These are phyloP conservation scores for Verticillium nonalfalfae DNA, from an alignment of 2,329 filamentous ascomycete species.

Conservation along the genomic window DNA sequence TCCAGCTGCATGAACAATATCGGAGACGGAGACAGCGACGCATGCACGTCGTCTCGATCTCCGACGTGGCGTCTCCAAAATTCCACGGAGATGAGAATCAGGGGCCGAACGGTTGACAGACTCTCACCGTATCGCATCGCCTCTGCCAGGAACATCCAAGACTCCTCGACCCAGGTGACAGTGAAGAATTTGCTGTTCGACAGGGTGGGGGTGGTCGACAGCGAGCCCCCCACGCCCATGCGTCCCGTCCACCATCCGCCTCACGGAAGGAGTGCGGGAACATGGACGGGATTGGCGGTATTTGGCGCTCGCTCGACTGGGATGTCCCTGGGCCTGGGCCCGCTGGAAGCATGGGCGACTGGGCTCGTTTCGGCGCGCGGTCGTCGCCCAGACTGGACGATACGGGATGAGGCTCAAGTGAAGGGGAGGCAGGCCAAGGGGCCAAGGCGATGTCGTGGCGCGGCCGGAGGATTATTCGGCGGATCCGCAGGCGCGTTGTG, in stretches of 20 bases:
- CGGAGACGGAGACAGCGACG: neutral
- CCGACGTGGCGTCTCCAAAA: neutral
- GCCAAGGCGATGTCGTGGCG: neutral
- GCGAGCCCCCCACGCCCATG: neutral
- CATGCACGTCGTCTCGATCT: neutral
- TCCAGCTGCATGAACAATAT: neutral
- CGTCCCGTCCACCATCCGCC: neutral
- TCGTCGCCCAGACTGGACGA: too few relatives aligned
- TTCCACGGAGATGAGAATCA: neutral
- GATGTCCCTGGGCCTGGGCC: neutral
- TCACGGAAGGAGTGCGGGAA: neutral
- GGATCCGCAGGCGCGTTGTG: neutral
- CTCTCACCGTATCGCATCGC: neutral
- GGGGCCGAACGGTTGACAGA: neutral
- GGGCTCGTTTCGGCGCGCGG: too few relatives aligned
- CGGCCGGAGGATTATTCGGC: neutral
- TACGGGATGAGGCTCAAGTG: neutral
- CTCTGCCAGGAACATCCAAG: neutral
- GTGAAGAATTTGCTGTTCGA: neutral
- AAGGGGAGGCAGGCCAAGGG: neutral
- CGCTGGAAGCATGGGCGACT: neutral
- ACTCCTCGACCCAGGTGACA: neutral
- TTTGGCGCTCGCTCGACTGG: neutral
- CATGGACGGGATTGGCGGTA: neutral
- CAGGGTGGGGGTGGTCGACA: neutral